Evolutionary conservation across 495 filamentous ascomycete genomes (phyloP), one percentile per base, ranked within the genome.

Genomic region (Sordaria brevicollis): DNA sequence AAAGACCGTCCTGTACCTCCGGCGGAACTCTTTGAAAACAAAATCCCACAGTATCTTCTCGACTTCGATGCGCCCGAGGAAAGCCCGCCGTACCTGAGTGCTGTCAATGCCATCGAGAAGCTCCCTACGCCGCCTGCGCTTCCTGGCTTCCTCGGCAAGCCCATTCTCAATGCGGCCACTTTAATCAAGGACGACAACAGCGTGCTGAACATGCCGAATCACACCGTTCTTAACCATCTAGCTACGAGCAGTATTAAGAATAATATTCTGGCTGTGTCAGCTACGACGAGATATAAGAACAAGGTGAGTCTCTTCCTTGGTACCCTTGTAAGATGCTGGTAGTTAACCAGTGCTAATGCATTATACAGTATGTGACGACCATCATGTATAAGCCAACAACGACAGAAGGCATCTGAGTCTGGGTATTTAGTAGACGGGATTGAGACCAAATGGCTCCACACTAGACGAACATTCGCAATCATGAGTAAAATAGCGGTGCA

Each of bases 171-270:
- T 77, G 91, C 91, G 54, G 89, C 87, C 7, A 94, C 90, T 7
- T 88, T 93, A 2, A 93, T 97, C 84, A 98, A 97, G 81, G 95
- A 98, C 80, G 95, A 99, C 77, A 96, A 92, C 79, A 97, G 93
- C 81, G 96, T 99, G 54, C 80, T 99, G 41, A 93, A 89, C 67
- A 93, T 97, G 83, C 95, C 95, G 15, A 99, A 98, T 74, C 95
- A 99, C 73, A 97, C 95, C 3, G 93, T 99, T 33, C 81, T 99
- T 73, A 99, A 99, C 73, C 95, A 99, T 78, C 83, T 99, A 65
- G 94, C 94, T n/a, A 99, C 95, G 4, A 97, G 93, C 83, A 97
- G 93, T 79, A 99, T 99, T 79, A 97, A 97, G 81, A 92, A 96
- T 70, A 91, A 92, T 68, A 91, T 98, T 34, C 85, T 99, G 70